Evolutionary conservation across 2,329 filamentous ascomycete genomes (phyloP).

Genomic region (Septoria petroselini): DNA sequence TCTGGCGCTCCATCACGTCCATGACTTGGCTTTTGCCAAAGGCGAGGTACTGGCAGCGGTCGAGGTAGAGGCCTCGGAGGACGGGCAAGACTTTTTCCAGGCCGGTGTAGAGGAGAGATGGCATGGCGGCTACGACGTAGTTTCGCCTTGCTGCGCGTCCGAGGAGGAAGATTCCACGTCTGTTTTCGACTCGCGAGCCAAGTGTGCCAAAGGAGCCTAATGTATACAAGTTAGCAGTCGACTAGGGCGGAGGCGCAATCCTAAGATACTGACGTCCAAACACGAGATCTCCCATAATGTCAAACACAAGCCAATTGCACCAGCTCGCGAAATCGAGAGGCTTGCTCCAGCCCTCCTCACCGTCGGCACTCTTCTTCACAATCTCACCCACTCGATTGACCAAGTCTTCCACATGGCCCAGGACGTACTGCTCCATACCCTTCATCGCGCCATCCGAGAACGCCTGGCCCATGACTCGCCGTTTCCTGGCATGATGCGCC

Average conservation of each 20-base stretch:
- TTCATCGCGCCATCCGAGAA: constrained; percentile 40
- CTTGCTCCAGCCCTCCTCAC: constrained; percentile 25
- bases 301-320: constrained; percentile 47
- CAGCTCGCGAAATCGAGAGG: constrained; percentile 28
- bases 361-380: constrained; percentile 10
- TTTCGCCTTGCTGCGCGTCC: constrained; percentile 47
- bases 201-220: constrained; percentile 31
- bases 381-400: constrained; percentile 17
- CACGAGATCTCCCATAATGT: constrained; percentile 52
- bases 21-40: constrained; percentile 33
- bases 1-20: constrained; percentile 29
- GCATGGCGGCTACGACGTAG: constrained; percentile 40
- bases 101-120: constrained; percentile 27
- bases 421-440: constrained; percentile 29
- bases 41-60: constrained; percentile 31
- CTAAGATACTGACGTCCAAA: constrained; percentile 38
- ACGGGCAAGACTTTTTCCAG: constrained; percentile 28
- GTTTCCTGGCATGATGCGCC: constrained; percentile 45
- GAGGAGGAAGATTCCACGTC: constrained; percentile 44
- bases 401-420: constrained; percentile 26
- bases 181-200: constrained; percentile 28
- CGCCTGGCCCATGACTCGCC: constrained; percentile 46
- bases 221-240: too few species aligned
- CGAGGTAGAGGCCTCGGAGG: constrained; percentile 27
- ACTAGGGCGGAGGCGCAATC: too few species aligned